phyloP scores from a whole-genome alignment of 1,284 basidiomycete genomes.

The Meira miltonrushii region DNA sequence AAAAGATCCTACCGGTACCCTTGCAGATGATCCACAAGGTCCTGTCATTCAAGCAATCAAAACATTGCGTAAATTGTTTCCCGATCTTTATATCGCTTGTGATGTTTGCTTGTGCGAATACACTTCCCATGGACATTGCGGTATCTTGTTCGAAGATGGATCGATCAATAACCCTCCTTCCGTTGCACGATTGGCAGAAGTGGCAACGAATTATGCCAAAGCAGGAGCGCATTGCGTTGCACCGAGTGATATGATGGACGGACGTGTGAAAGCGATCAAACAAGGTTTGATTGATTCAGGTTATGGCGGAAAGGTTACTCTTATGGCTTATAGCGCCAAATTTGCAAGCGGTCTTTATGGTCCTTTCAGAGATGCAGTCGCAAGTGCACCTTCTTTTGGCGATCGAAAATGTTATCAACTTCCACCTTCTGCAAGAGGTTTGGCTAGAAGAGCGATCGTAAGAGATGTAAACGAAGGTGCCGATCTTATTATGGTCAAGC shows the following conservation, averaged over 20 bases:
- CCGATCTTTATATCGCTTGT: constrained; percentile 66
- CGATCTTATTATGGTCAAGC: constrained; percentile 99
- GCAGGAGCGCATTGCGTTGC: constrained; percentile 97
- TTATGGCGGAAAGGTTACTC: constrained; percentile 64
- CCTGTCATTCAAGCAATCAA: constrained; percentile 89
- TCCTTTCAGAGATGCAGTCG: constrained; percentile 96
- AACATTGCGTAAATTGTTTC: constrained; percentile 71
- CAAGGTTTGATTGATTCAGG: constrained; percentile 73
- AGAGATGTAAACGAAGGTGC: constrained; percentile 87
- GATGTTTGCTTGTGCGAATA: constrained; percentile 99
- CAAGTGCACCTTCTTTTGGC: constrained; percentile 87
- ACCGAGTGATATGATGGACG: constrained; percentile 99
- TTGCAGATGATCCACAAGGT: constrained; percentile 81
- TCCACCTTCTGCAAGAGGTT: constrained; percentile 77
- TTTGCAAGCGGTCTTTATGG: constrained; percentile 96
- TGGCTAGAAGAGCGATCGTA: constrained; percentile 88
- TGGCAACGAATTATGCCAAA: constrained; percentile 83
- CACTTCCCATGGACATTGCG: constrained; percentile 96
- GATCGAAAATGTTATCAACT: constrained; percentile 97
- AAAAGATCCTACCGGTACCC: constrained; percentile 79
- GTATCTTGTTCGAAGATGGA: constrained; percentile 69
- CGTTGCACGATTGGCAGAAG: constrained; percentile 78
- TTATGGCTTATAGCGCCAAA: constrained; percentile 99
- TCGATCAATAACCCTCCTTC: constrained; percentile 59
- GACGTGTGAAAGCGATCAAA: constrained; percentile 85